Evolutionary conservation across 345 rosid species (phyloP), one percentile per base, ranked within the genome.

Genomic region (Noccaea caerulescens): DNA sequence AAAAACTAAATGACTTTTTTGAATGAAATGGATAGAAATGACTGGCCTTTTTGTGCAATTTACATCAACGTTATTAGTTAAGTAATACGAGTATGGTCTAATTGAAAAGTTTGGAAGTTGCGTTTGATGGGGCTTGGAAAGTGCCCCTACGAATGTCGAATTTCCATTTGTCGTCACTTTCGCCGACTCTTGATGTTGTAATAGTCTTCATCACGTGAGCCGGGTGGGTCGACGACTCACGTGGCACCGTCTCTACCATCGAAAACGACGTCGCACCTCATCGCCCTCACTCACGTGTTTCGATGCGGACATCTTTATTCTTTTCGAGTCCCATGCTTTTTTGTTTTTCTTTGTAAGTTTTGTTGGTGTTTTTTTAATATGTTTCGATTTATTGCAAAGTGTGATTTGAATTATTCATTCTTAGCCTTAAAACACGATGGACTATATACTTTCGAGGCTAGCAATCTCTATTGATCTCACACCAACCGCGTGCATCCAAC

Each of bases 221-320:
- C 6, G 58, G 14, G 42, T 46, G 58, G 14, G 42, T 36, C 46
- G 55, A 13, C 69, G 36, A 42, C 58, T 50, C 46, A 20, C 70
- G 59, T 66, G 71, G 71, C 71, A 49, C 60, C 39, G 3, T 51
- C 58, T 66, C 59, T 66, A 51, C 47, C 59, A 66, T 27, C 6
- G 50, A 25, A 38, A 25, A 14, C 49, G 20, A 66, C 27, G 60
- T 52, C 71, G 59, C 70, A 51, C 57, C 69, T 36, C 16, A 9
- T 59, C 39, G 12, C 34, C 36, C 37, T 23, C 37, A 12, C 46
- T 50, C 59, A 27, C 71, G 42, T 63, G 33, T 47, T 33, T 47
- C 16, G 68, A 63, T 63, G 56, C 68, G 16, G 68, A 46, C 54
- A 63, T 46, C 68, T 16, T 63, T 63, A 10, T 58, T 20, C 27